Conservation (phyloP, 805 yeast genomes). For the Cyberlindnera maclurae region DNA sequence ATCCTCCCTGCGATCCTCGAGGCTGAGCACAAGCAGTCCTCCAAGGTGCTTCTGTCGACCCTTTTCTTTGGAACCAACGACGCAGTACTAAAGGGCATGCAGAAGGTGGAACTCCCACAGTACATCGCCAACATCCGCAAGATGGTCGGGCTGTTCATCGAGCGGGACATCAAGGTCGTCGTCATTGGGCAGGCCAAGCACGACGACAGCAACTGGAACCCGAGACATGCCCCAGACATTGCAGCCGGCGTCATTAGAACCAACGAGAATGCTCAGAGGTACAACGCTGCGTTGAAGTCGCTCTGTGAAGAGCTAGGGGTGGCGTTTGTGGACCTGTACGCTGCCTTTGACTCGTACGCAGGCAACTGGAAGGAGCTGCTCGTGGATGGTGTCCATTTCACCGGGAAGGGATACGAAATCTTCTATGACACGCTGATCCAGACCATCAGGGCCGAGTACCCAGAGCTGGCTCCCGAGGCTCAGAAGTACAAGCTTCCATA, state of each 20-base stretch:
- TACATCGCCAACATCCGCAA: slow-evolving; percentile 40
- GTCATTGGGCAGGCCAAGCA: slow-evolving; percentile 59
- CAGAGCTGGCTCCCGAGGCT: slow-evolving; percentile 40
- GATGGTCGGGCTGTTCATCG: slow-evolving; percentile 34
- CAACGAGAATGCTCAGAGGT: slow-evolving; percentile 36
- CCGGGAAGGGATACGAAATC: slow-evolving; percentile 45
- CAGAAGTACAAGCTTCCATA: slow-evolving; percentile 30
- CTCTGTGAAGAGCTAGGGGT: slow-evolving; percentile 41
- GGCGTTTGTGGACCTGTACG: slow-evolving; percentile 53
- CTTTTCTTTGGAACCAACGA: slow-evolving; percentile 85
- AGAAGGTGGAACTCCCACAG: slow-evolving; percentile 44
- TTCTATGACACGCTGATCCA: slow-evolving; percentile 37
- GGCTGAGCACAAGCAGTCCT: slow-evolving; percentile 33
- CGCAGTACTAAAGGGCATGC: slow-evolving; percentile 38
- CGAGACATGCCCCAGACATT: slow-evolving; percentile 26
- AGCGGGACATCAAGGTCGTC: slow-evolving; percentile 42
- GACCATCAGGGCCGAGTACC: slow-evolving; percentile 36
- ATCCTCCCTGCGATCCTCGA: slow-evolving; percentile 45
- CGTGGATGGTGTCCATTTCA: slow-evolving; percentile 55
- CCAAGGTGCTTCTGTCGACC: slow-evolving; percentile 36
- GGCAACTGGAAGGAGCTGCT: slow-evolving; percentile 36
- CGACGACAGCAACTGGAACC: slow-evolving; percentile 38
- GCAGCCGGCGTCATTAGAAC: slow-evolving; percentile 37
- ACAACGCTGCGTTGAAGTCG: slow-evolving; percentile 41
- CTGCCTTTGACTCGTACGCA: slow-evolving; percentile 32